Percentiles rank a stretch among this genome's conserved stretches.
Conservation (phyloP, 139 green algal genomes). For the Limnomonas spitsbergensis region DNA sequence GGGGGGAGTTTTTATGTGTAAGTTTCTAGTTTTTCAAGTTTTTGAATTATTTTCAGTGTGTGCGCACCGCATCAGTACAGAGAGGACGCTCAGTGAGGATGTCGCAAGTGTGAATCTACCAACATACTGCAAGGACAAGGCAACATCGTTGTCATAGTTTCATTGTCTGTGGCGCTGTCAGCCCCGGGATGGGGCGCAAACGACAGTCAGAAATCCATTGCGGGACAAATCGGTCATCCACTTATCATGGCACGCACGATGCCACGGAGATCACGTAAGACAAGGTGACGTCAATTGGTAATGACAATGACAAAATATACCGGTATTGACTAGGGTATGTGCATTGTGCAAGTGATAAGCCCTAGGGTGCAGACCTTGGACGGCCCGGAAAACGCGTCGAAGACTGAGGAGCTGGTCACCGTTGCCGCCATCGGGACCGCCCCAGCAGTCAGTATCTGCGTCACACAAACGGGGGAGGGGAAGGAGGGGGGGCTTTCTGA, state of each 20-base stretch:
- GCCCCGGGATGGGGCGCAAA: no score
- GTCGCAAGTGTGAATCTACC: no score
- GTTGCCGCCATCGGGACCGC: slow-evolving; percentile 84
- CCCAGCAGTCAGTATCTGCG: slow-evolving; percentile 80
- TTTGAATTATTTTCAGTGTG: no score
- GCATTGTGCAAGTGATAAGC: no score
- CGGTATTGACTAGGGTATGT: background rate
- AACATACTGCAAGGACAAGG: background rate
- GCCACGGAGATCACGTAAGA: no score
- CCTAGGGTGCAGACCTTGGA: slow-evolving; percentile 67
- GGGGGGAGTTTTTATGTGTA: no score
- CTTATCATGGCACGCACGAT: background rate
- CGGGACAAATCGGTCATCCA: background rate
- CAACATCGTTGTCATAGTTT: background rate
- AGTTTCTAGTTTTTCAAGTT: no score
- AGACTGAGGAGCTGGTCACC: slow-evolving; percentile 73
- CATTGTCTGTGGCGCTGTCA: no score
- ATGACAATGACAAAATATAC: background rate
- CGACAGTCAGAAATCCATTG: no score
- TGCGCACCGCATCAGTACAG: no score
- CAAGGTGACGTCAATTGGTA: no score
- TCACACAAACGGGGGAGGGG: slow-evolving; percentile 88
- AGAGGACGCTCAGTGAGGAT: no score
- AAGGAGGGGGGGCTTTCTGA: slow-evolving; percentile 28
- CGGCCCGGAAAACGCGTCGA: slow-evolving; percentile 75